Evolutionary conservation across 2,329 filamentous ascomycete genomes (phyloP), one percentile per base, ranked within the genome.

Genomic region (Plectosphaerella cucumerina): DNA sequence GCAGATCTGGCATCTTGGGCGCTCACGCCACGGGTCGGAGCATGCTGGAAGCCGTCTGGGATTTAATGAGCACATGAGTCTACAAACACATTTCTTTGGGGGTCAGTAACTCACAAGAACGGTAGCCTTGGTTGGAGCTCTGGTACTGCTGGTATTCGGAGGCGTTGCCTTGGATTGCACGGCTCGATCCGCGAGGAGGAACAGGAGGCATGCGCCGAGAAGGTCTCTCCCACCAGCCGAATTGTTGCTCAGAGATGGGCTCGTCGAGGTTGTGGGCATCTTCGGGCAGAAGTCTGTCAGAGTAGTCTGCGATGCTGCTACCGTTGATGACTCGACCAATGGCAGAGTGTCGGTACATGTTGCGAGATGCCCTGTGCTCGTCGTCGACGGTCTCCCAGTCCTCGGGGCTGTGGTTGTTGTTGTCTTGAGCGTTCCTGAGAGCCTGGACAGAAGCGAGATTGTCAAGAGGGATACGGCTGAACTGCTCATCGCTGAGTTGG

Each of bases 301-400:
- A 57, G 35, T 53, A 51, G 12, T 57, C 53, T 23, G 55, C 55
- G 10, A 57, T 53, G 45, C 55, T 57, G 51, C 55, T 57, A n/a
- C 55, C 55, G 41, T 48, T 53, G 41, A 55, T 50, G 6, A 53
- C 44, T 6, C 53, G 47, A 15, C 55, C 53, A 18, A 57, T 23
- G 33, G 41, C 26, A 8, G 48, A 44, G 12, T 12, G 31, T 20
- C 11, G 15, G 39, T 42, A 6, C 26, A 41, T 44, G 14, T 42
- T 45, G 10, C 43, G 33, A 22, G 21, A 26, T 6, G 18, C 47
- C 3, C 23, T 14, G 17, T 43, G 51, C 22, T 57, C 53, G 5
- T 57, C 55, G 12, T 51, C 50, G 22, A 57, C 51, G 5, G 55
- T 57, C 8, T 47, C 48, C 55, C 55, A 57, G 41, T 57, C 55